Percentiles rank a stretch among this genome's conserved stretches.
phyloP scores from a whole-genome alignment of 2,329 filamentous ascomycete genomes.

The Ophiostoma sp. region DNA sequence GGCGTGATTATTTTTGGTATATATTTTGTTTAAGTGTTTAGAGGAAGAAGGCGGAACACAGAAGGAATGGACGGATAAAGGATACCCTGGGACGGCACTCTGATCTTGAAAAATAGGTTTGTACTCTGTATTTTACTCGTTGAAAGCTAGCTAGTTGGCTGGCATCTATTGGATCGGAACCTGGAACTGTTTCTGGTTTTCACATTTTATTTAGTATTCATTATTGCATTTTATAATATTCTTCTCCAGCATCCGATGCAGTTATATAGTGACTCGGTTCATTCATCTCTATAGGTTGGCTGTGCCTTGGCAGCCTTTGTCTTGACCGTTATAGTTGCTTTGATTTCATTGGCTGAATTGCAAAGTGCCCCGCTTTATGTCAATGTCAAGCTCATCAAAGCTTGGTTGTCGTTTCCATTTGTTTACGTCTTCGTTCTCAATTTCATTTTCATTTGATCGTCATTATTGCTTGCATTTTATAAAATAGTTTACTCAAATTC shows the following conservation, averaged over 20 bases:
- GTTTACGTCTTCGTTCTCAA: neutral
- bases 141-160: neutral
- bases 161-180: too few species aligned
- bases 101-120: neutral
- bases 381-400: neutral
- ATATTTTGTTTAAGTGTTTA: neutral
- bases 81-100: slow-evolving; percentile 1
- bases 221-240: neutral
- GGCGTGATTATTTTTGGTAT: neutral
- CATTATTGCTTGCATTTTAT: neutral
- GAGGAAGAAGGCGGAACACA: too few species aligned
- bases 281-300: too few species aligned
- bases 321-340: neutral
- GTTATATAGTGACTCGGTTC: neutral
- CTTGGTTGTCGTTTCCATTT: neutral
- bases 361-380: neutral
- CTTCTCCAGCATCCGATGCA: neutral
- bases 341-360: neutral
- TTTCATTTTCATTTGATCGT: neutral
- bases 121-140: neutral
- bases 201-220: neutral
- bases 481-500: neutral
- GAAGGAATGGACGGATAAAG: neutral
- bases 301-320: neutral
- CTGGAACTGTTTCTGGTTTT: neutral